Conservation (phyloP, 331 rosid species). For the Quercus tomentella region DNA sequence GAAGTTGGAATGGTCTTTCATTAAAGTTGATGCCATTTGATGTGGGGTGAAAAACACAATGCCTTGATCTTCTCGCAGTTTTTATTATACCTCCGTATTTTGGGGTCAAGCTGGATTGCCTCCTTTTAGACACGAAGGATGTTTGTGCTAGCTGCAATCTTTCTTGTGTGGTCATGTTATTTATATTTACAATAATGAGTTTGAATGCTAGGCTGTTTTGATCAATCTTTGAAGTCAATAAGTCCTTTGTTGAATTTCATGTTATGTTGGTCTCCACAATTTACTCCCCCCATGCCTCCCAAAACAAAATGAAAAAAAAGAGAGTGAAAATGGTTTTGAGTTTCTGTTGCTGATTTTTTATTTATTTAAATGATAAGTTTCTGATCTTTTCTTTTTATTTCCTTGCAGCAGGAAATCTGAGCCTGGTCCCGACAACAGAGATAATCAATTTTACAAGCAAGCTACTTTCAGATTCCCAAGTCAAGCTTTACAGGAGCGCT, state of each 20-base stretch:
- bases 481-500: conserved; percentile 40
- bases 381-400: neutral
- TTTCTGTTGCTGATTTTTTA: neutral
- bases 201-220: neutral
- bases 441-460: conserved; percentile 49
- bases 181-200: neutral
- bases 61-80: neutral
- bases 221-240: neutral
- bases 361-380: neutral
- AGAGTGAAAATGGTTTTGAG: neutral
- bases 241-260: neutral
- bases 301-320: neutral
- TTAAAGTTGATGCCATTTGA: too few relatives aligned
- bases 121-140: neutral
- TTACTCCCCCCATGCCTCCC: neutral
- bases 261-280: neutral
- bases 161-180: neutral
- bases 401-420: conserved; percentile 54
- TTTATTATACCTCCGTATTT: neutral
- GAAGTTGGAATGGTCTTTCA: neutral
- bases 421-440: conserved; percentile 59
- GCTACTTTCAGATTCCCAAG: conserved; percentile 65
- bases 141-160: neutral
- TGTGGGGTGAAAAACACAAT: neutral
- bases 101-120: neutral